Base-by-base conservation (phyloP, 2,329 filamentous ascomycete genomes). In the Clonostachys byssicola region DNA sequence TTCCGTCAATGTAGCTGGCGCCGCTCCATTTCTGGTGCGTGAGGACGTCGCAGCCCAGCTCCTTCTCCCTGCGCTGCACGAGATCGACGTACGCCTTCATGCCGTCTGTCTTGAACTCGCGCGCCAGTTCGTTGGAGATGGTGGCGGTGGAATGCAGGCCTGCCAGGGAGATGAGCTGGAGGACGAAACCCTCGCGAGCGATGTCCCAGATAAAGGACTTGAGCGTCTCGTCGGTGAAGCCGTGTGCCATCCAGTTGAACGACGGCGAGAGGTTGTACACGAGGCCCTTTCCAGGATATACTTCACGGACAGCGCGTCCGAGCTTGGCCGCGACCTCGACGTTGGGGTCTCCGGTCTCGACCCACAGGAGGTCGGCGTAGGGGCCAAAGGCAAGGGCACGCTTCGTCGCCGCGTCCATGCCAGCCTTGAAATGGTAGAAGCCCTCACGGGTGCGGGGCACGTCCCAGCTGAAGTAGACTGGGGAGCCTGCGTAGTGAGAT, bases 181-280 rank as follows among this genome's bases (percentile, higher is more conserved):
- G 67, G 10, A 83, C 82, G 62, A 85, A 92, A 50, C 92, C 92
- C 58, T 96, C 88, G 63, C 85, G 83, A 9, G 92, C 94, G 54
- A 99, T 83, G 65, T 97, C 92, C 92, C 92, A 97, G 58, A 99
- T 88, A 66, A 99, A 99, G 6, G 82, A 90, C 71, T 88, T 90
- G 47, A 99, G 78, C 6, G 86, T 86, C 51, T 83, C 84, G 53
- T 91, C 83, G 4, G 81, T 86, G 70, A 97, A 99, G 33, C 92
- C 94, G 63, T 97, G 92, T 12, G 84, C 84, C 83, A 95, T 94
- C 94, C 94, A 99, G 76, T 99, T 97, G 79, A 99, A 99, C 9
- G 89, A 95, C 1, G 94, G 94, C 5, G 86, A 92, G 2, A 99
- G 80, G 71, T 99, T 99, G 73, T 99, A 99, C 1, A 97, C 92